A percentile compares a stretch with the other conserved stretches of the same genome.
These are phyloP conservation scores for Zygosaccharomyces sapae DNA, from an alignment of 1,139 yeast genomes.

Conservation along the genomic window DNA sequence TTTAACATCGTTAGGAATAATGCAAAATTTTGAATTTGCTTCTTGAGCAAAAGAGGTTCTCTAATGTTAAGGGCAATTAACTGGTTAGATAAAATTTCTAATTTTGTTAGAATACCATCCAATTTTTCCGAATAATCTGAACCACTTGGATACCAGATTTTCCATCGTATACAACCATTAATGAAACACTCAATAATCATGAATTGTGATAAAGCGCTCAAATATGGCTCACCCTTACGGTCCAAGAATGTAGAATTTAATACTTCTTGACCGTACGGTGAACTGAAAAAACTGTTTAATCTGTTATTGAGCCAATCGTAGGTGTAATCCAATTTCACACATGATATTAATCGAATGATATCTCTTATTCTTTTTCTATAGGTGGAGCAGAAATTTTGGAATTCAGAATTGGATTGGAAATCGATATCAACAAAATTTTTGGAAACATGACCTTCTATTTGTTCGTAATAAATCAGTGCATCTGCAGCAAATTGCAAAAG, in stretches of 20 bases:
- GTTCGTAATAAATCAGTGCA: slow-evolving; percentile 69
- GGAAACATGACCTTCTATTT: slow-evolving; percentile 61
- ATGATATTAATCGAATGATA: slow-evolving; percentile 79
- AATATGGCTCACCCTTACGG: slow-evolving; percentile 59
- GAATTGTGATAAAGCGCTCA: slow-evolving; percentile 76
- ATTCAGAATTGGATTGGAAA: slow-evolving; percentile 83
- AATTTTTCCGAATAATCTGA: slow-evolving; percentile 60
- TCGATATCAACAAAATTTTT: slow-evolving; percentile 70
- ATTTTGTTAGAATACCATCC: slow-evolving; percentile 54
- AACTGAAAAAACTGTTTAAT: slow-evolving; percentile 66
- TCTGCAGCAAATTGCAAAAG: slow-evolving; percentile 74
- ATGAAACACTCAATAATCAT: slow-evolving; percentile 85
- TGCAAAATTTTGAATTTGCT: slow-evolving; percentile 89
- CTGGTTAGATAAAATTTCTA: slow-evolving; percentile 74
- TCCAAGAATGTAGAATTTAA: slow-evolving; percentile 53
- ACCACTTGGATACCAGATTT: slow-evolving; percentile 70
- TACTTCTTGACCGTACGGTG: slow-evolving; percentile 66
- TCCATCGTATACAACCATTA: slow-evolving; percentile 92
- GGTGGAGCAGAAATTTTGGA: slow-evolving; percentile 69
- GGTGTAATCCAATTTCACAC: slow-evolving; percentile 80
- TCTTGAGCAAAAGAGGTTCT: slow-evolving; percentile 77
- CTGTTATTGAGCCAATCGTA: slow-evolving; percentile 76
- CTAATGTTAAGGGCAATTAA: slow-evolving; percentile 69
- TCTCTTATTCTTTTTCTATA: slow-evolving; percentile 86
- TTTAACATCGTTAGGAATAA: slow-evolving; percentile 91